Evolutionary conservation across 331 rosid species (phyloP).

Genomic region (Dryas integrifolia): DNA sequence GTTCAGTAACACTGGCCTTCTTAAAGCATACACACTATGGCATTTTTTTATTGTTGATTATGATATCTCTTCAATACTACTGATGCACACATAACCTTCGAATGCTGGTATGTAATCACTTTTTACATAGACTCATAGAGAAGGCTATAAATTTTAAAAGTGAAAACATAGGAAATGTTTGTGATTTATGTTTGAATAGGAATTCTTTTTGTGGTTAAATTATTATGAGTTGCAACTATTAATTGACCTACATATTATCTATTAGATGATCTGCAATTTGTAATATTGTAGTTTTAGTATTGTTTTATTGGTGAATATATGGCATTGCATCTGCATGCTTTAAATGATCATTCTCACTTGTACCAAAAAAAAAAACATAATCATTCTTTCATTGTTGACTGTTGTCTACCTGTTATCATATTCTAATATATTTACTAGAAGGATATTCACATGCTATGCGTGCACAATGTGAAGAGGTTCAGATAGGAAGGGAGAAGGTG

Average conservation of each 20-base stretch:
- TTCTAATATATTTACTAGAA: background rate
- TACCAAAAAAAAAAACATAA: background rate
- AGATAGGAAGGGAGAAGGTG: background rate
- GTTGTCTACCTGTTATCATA: background rate
- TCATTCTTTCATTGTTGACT: background rate
- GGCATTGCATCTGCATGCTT: background rate
- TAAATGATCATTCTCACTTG: background rate
- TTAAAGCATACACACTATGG: background rate
- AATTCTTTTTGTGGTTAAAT: background rate
- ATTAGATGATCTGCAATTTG: background rate
- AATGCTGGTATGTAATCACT: background rate
- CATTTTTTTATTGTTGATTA: background rate
- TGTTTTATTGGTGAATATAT: background rate
- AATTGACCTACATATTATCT: background rate
- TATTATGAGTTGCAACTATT: background rate
- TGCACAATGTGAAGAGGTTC: background rate
- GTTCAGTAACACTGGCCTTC: no score
- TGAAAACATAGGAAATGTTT: background rate
- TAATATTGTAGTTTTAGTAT: background rate
- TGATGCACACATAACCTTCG: background rate
- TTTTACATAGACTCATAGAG: background rate
- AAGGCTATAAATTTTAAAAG: background rate
- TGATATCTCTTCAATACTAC: background rate
- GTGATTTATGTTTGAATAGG: background rate
- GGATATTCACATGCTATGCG: no score